These are phyloP conservation scores for Phytophthora ramorum DNA, from an alignment of 352 stramenopile genomes.

Conservation along the genomic window DNA sequence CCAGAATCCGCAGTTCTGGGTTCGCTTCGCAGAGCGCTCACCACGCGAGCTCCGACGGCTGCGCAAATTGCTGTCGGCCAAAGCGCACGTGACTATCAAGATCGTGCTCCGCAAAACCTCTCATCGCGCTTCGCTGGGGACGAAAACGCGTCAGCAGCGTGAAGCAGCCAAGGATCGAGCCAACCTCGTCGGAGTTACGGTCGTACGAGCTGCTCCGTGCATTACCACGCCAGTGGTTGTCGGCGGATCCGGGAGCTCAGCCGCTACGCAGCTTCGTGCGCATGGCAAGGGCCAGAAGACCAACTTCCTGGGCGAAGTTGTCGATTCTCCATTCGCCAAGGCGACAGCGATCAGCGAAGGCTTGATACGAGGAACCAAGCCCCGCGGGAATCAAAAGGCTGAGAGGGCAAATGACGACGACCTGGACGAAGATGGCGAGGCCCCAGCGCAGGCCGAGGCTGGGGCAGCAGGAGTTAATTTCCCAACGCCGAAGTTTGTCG, in stretches of 20 bases:
- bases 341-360: conserved; percentile 29
- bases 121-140: conserved; percentile 43
- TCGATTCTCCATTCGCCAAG: conserved; percentile 57
- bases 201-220: conserved; percentile 39
- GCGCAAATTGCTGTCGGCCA: conserved; percentile 34
- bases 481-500: conserved; percentile 68
- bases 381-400: conserved; percentile 10
- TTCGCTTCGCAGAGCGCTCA: conserved; percentile 54
- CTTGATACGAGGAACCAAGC: conserved; percentile 32
- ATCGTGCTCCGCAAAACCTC: conserved; percentile 76
- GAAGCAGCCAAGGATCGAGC: conserved; percentile 67
- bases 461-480: conserved; percentile 20
- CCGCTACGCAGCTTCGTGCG: conserved; percentile 48
- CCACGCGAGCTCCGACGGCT: conserved; percentile 24
- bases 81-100: conserved; percentile 72
- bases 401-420: conserved; percentile 23
- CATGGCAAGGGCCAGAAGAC: conserved; percentile 64
- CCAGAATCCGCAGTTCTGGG: conserved; percentile 92
- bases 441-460: conserved; percentile 12
- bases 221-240: conserved; percentile 13
- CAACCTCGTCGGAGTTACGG: conserved; percentile 69
- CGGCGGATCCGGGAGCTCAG: conserved; percentile 22
- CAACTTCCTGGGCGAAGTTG: conserved; percentile 74
- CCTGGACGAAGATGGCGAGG: conserved; percentile 30
- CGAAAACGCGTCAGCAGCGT: conserved; percentile 56